A percentile compares a stretch with the other conserved stretches of the same genome.
phyloP scores from a whole-genome alignment of 2,329 filamentous ascomycete species.

The Fusarium torreyae region DNA sequence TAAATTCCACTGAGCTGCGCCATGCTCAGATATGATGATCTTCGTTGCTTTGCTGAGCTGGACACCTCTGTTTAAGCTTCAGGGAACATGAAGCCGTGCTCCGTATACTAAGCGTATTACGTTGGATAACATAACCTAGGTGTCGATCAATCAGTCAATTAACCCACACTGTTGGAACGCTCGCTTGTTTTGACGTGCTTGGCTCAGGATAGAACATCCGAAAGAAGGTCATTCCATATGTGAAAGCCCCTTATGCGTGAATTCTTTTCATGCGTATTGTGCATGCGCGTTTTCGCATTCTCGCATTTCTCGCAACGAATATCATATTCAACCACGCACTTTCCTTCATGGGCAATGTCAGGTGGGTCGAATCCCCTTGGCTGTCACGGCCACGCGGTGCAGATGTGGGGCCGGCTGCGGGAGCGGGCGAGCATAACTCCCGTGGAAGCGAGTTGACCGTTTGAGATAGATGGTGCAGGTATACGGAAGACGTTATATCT shows the following conservation, averaged over 20 bases:
- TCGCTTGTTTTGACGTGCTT: constrained; percentile 1
- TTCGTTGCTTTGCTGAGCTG: constrained; percentile 1
- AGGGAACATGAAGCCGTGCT: not conserved
- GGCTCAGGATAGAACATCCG: not conserved
- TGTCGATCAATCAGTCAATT: constrained; percentile 19
- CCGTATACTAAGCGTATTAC: constrained; percentile 18
- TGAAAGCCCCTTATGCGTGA: no score
- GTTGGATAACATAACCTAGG: constrained; percentile 14
- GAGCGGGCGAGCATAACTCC: constrained; percentile 37
- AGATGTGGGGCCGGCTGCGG: constrained; percentile 41
- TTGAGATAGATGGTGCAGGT: not conserved
- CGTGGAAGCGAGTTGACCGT: constrained; percentile 8
- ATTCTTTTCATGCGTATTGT: no score
- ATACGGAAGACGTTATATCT: not conserved
- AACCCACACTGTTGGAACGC: not conserved
- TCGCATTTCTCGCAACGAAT: constrained; percentile 18
- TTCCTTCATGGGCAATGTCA: not conserved
- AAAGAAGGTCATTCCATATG: no score
- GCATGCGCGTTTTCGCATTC: constrained; percentile 31
- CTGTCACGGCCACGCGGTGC: constrained; percentile 36
- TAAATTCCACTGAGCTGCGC: constrained; percentile 4
- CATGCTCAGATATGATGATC: constrained; percentile 5
- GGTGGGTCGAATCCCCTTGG: constrained; percentile 2
- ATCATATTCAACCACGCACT: not conserved
- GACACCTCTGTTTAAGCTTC: constrained; percentile 4